Percentiles rank a stretch among this genome's conserved stretches.
Conservation (phyloP, 805 yeast genomes). For the Wickerhamiella slavikovae region DNA sequence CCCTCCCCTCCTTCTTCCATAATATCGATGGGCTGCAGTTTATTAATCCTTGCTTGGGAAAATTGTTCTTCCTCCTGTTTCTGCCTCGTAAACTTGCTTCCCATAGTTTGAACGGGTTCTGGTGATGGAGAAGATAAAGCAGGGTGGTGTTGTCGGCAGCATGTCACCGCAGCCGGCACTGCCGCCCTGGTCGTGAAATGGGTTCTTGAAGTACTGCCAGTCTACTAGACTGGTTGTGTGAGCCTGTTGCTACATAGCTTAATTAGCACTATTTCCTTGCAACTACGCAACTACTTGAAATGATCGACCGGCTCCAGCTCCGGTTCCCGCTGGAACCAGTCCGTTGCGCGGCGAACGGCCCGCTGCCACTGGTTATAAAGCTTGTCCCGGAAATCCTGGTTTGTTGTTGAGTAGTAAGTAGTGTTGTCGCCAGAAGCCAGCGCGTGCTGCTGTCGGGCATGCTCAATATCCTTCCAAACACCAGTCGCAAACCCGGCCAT, state of each 20-base stretch:
- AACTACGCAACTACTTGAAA: neutral
- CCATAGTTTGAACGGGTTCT: slow-evolving; percentile 15
- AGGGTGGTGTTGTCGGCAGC: slow-evolving; percentile 4
- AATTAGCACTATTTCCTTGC: slow-evolving; percentile 3
- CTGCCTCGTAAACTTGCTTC: slow-evolving; percentile 15
- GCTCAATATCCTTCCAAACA: slow-evolving; percentile 58
- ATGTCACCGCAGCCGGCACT: slow-evolving; percentile 10
- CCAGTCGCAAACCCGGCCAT: slow-evolving; percentile 71
- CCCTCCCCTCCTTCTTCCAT: no score
- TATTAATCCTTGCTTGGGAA: neutral
- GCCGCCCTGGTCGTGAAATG: slow-evolving; percentile 11
- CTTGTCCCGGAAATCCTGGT: slow-evolving; percentile 35
- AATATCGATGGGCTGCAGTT: neutral
- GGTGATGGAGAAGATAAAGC: slow-evolving; percentile 18
- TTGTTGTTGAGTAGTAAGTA: slow-evolving; percentile 22
- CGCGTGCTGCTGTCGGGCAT: slow-evolving; percentile 24
- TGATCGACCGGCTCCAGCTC: neutral
- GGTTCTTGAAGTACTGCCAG: slow-evolving; percentile 7
- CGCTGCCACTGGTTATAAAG: slow-evolving; percentile 65
- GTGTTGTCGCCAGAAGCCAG: slow-evolving; percentile 8
- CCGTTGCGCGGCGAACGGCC: slow-evolving; percentile 61
- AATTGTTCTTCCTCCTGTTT: slow-evolving; percentile 13
- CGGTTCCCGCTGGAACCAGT: slow-evolving; percentile 38
- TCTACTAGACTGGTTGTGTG: slow-evolving; percentile 5
- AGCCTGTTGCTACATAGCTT: slow-evolving; percentile 12